Conservation (phyloP, 2,329 filamentous ascomycete species). For the Apiospora phragmitis region DNA sequence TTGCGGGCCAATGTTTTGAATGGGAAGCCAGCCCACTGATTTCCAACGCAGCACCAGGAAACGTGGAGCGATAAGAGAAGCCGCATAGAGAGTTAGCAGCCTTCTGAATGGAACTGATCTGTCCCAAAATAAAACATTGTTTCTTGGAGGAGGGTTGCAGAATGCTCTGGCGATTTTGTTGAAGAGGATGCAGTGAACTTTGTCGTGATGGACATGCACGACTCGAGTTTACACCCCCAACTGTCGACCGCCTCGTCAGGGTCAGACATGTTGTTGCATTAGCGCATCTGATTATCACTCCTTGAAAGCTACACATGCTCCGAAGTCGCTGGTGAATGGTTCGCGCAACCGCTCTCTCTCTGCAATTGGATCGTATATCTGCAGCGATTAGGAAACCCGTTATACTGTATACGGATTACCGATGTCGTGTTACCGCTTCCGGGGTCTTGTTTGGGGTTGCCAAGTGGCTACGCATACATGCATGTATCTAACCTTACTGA, state of each 20-base stretch:
- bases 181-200: background rate
- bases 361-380: background rate
- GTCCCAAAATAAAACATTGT: background rate
- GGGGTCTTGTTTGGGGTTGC: background rate
- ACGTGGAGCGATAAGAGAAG: slow-evolving; percentile 6
- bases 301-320: background rate
- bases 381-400: background rate
- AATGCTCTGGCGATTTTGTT: background rate
- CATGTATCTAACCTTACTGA: too few species aligned
- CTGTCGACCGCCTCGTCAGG: background rate
- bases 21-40: background rate
- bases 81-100: background rate
- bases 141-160: background rate
- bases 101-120: background rate
- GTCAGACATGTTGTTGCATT: slow-evolving; percentile 1
- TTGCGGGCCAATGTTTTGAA: background rate
- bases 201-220: background rate
- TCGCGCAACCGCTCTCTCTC: background rate
- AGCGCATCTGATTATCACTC: background rate
- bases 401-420: background rate
- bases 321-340: background rate
- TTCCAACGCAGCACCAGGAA: background rate
- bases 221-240: background rate
- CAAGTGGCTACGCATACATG: background rate
- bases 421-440: background rate